Evolutionary conservation across 2,329 filamentous ascomycete species (phyloP).

Genomic region (Drechslerella stenobrocha): DNA sequence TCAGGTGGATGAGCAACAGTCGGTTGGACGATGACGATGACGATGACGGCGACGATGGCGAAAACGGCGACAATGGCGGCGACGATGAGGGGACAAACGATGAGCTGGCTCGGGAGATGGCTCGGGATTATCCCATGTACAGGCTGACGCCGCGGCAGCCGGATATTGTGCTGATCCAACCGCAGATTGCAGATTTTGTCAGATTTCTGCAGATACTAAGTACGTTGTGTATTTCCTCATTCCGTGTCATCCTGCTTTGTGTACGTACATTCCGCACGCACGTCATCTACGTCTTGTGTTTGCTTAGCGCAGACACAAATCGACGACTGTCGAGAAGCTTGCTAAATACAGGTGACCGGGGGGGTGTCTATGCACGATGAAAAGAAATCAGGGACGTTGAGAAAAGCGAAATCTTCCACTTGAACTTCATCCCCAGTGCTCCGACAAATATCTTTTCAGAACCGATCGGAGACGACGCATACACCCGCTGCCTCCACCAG

Average conservation of each 20-base stretch:
- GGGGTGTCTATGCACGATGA: background rate
- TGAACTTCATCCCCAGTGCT: slow-evolving; percentile 1
- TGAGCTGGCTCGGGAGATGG: too few species aligned
- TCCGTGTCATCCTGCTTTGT: too few species aligned
- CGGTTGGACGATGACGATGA: background rate
- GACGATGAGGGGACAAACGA: too few species aligned
- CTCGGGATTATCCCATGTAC: slow-evolving; percentile 6
- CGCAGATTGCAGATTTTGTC: slow-evolving; percentile 24
- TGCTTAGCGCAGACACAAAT: too few species aligned
- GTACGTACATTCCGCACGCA: too few species aligned
- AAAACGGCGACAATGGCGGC: too few species aligned
- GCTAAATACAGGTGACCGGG: background rate
- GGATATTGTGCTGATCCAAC: slow-evolving; percentile 15
- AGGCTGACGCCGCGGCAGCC: slow-evolving; percentile 8
- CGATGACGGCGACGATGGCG: background rate
- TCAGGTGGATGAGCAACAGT: slow-evolving; percentile 12
- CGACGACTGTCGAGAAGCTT: too few species aligned
- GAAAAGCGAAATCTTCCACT: slow-evolving; percentile 8
- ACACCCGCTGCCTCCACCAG: slow-evolving; percentile 3
- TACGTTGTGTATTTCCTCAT: too few species aligned
- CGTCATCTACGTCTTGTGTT: too few species aligned
- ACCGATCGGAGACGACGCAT: background rate
- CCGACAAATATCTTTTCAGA: slow-evolving; percentile 25
- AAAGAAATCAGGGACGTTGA: slow-evolving; percentile 28
- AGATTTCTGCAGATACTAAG: slow-evolving; percentile 27